Evolutionary conservation across 768 basidiomycete genomes (phyloP), one percentile per base, ranked within the genome.

Genomic region (Collybia mongolica): DNA sequence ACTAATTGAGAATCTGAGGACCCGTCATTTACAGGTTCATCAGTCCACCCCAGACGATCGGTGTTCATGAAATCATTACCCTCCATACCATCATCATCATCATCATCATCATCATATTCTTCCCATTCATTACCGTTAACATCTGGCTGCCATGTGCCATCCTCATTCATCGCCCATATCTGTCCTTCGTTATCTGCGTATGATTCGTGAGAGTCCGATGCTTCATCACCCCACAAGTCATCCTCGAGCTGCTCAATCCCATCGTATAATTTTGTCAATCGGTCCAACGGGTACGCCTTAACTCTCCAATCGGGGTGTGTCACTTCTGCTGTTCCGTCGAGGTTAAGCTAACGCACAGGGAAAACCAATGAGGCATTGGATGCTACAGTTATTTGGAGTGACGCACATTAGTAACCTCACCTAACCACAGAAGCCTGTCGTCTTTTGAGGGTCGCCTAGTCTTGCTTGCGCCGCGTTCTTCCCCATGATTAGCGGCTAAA

Each of bases 191-290:
- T 70, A 8, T 69, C 71, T 12, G 67, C 71, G 19, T 72, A 68
- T 6, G 73, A 67, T 17, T 73, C 71, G 5, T 74, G 73, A 5
- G 57, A 69, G 18, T 76, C 77, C n/a, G 76, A 68, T 23, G 71
- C 72, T 29, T 75, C 81, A 38, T 73, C 70, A 20, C 60, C 76
- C 81, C 83, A 86, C 22, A 79, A 63, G 46, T 83, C 83, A 50
- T 86, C 84, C 53, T 90, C 86, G 6, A 90, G 74, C 61, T 89
- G 89, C 46, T 93, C 91, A 35, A 88, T 73, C 19, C 86, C 88
- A 66, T 93, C 93, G 54, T 89, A 85, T 35, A 97, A 68, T 54
- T 84, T 79, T 8, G 87, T 90, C 42, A 95, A 65, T 19, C 85
- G 79, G 48, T 84, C 75, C 45, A 94, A 62, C 2, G 86, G 81